Evolutionary conservation across 192 early-diverging fungal genomes (phyloP).

Genomic region (Piromyces finnis): DNA sequence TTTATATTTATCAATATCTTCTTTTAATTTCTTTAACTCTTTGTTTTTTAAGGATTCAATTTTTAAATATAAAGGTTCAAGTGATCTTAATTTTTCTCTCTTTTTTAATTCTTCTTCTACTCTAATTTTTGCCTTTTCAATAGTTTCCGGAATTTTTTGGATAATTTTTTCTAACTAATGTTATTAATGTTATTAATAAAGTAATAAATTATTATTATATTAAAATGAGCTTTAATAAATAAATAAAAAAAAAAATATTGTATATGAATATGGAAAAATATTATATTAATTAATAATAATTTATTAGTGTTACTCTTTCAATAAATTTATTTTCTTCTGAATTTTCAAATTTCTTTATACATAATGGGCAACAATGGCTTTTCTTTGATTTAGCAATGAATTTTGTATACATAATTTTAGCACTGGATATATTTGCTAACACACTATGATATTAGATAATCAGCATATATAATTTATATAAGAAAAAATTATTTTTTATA

Average conservation of each 20-base stretch:
- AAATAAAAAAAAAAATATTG: too few species aligned
- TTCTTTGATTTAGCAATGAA: constrained; percentile 46
- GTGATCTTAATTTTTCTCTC: neutral
- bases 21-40: constrained; percentile 10
- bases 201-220: too few species aligned
- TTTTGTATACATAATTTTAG: constrained; percentile 35
- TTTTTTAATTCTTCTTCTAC: neutral
- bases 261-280: too few species aligned
- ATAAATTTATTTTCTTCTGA: constrained; percentile 20
- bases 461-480: too few species aligned
- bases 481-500: too few species aligned
- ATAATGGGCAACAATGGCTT: constrained; percentile 61
- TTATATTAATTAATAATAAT: too few species aligned
- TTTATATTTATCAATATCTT: constrained; percentile 11
- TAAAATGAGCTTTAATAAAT: too few species aligned
- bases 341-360: constrained; percentile 48
- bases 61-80: neutral
- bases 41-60: neutral
- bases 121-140: constrained; percentile 1
- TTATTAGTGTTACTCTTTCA: constrained; percentile 6
- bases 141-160: constrained; percentile 9
- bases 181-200: neutral
- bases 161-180: constrained; percentile 12
- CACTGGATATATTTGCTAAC: constrained; percentile 25
- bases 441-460: too few species aligned